Evolutionary conservation across 2,329 filamentous ascomycete genomes (phyloP).

Genomic region (Falciphora oryzae): DNA sequence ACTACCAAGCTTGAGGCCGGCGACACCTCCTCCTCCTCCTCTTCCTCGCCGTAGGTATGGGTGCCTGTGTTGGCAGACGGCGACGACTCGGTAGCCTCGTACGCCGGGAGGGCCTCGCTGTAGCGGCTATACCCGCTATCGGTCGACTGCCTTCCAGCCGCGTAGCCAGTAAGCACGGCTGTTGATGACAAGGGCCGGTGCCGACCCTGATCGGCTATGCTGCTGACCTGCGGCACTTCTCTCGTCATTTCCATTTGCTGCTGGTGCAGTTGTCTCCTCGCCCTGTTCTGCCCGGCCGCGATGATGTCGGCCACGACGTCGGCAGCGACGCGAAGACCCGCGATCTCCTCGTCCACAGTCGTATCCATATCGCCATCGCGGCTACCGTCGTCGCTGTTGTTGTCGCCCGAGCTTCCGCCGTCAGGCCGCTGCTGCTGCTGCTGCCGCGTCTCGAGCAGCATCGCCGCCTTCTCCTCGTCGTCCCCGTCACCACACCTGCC

Average conservation of each 20-base stretch:
- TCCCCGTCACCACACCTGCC: constrained; percentile 20
- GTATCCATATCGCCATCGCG: constrained; percentile 22
- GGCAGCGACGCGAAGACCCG: constrained; percentile 40
- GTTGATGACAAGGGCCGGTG: constrained; percentile 20
- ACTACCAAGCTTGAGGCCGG: constrained; percentile 30
- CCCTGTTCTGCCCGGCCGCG: constrained; percentile 34
- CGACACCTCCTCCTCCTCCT: constrained; percentile 15
- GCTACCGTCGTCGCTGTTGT: constrained; percentile 14
- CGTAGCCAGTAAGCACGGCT: constrained; percentile 22
- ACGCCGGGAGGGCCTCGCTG: constrained; percentile 36
- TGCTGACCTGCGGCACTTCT: constrained; percentile 5
- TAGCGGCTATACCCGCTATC: constrained; percentile 21
- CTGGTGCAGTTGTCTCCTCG: constrained; percentile 17
- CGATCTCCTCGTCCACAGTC: constrained; percentile 44
- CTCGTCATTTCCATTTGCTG: constrained; percentile 9
- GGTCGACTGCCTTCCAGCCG: constrained; percentile 20
- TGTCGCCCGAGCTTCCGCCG: constrained; percentile 9
- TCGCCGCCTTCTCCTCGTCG: constrained; percentile 27
- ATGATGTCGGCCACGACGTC: constrained; percentile 40
- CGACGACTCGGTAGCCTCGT: constrained; percentile 26
- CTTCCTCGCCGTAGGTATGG: too few species aligned
- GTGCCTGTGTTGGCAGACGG: constrained; percentile 11
- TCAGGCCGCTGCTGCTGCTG: background rate
- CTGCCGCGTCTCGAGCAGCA: background rate
- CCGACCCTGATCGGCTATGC: constrained; percentile 12